Base-by-base conservation (phyloP, 2,329 filamentous ascomycete species). In the Escovopsis weberi region DNA sequence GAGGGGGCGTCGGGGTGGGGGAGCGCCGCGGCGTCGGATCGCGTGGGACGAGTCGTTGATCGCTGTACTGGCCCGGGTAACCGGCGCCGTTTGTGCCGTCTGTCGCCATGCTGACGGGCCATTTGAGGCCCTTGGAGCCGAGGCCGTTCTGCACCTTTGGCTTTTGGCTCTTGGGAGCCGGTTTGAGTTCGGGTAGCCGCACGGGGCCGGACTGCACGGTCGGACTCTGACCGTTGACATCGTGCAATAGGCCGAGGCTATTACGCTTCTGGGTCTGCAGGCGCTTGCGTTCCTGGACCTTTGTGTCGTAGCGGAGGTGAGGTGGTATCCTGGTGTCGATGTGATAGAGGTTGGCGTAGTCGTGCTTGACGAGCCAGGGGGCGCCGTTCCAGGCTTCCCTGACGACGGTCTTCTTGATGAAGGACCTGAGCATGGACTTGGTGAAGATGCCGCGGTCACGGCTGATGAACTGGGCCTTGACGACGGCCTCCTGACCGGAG, bases 381-480 rank as follows among this genome's bases (percentile, higher is more conserved):
- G 91, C 91, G n/a, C 89, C 89, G 47, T 80, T 89, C 86, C 88
- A 96, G 4, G 86, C 77, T 55, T 96, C 91, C 47, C 89, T 72
- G 2, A 80, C 82, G n/a, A 95, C 82, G 0, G 87, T 91, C 61
- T 93, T 88, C 59, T 94, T 94, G 49, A 98, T 85, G 51, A 95
- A 98, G 6, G 87, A 86, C 32, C 89, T 80, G 35, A 98, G 69
- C 59, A 95, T 88, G 39, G 88, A 80, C 63, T 98, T 96, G 26
- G 89, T 95, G 58, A 96, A 98, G 38, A 85, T 75, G 53, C 89
- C 94, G 41, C 87, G 79, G 57, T 95, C 88, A 48, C 91, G 82
- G 48, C 76, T 81, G 44, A 96, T 80, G 55, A 94, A 82, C 40
- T 82, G 70, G 60, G 86, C 82, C 51, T 88, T 82, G 15, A 91